phyloP scores from a whole-genome alignment of 1,284 basidiomycete genomes.

The Trichosporon inkin region DNA sequence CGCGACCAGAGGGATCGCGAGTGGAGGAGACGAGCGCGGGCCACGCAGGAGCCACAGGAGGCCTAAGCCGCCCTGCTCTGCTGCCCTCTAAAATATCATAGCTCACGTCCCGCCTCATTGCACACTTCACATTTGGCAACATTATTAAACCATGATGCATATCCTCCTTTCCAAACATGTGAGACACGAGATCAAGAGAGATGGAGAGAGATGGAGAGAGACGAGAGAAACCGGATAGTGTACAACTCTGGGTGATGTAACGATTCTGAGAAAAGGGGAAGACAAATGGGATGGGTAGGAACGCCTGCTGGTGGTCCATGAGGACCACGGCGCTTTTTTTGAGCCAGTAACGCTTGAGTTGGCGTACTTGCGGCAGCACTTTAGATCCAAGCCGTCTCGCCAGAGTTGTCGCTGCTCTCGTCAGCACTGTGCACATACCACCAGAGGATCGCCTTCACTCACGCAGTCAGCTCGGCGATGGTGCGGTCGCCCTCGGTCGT shows the following conservation, averaged over 20 bases:
- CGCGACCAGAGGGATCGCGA: slow-evolving; percentile 5
- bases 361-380: neutral
- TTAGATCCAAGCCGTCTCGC: slow-evolving; percentile 3
- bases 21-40: slow-evolving; percentile 2
- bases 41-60: neutral
- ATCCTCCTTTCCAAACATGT: slow-evolving; percentile 5
- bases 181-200: neutral
- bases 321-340: too few species aligned
- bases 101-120: neutral
- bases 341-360: neutral
- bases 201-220: neutral
- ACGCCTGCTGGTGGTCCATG: too few species aligned
- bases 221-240: neutral
- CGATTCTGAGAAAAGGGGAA: neutral
- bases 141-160: slow-evolving; percentile 10
- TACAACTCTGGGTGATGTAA: slow-evolving; percentile 3
- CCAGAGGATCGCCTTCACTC: neutral
- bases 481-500: slow-evolving; percentile 12
- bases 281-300: neutral
- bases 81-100: neutral
- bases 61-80: neutral
- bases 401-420: neutral
- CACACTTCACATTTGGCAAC: slow-evolving; percentile 7
- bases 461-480: slow-evolving; percentile 14
- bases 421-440: too few species aligned